Percentiles rank a stretch among this genome's conserved stretches.
Conservation (phyloP, 805 yeast species). For the Sugiyamaella boreocaroliniensis region DNA sequence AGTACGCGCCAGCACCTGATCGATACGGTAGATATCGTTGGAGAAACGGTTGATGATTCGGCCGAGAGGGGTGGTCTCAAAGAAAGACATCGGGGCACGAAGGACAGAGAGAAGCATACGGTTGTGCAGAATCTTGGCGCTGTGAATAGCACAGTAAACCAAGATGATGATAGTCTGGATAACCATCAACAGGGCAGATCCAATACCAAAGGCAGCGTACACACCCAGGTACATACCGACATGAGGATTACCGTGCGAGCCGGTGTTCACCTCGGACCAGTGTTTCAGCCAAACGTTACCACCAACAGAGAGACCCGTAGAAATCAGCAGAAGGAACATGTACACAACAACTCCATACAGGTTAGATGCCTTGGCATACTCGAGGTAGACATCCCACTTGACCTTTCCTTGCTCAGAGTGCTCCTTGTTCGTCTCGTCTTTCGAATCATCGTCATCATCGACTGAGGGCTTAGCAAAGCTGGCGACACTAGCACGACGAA, state of each 20-base stretch:
- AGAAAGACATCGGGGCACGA: slow-evolving; percentile 91
- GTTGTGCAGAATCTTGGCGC: slow-evolving; percentile 65
- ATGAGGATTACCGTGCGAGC: slow-evolving; percentile 61
- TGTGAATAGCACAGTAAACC: slow-evolving; percentile 76
- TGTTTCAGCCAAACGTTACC: slow-evolving; percentile 91
- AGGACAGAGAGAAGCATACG: slow-evolving; percentile 67
- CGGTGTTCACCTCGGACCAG: slow-evolving; percentile 90
- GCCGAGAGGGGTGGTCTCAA: slow-evolving; percentile 94
- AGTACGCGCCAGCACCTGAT: slow-evolving; percentile 53
- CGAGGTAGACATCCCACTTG: slow-evolving; percentile 74
- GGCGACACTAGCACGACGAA: slow-evolving; percentile 59
- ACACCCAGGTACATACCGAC: slow-evolving; percentile 65
- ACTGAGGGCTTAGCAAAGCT: slow-evolving; percentile 38
- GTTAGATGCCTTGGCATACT: slow-evolving; percentile 85
- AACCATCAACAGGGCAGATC: slow-evolving; percentile 53
- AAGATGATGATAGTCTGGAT: slow-evolving; percentile 64
- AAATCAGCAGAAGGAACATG: slow-evolving; percentile 46
- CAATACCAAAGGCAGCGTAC: slow-evolving; percentile 68
- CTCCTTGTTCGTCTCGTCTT: slow-evolving; percentile 43
- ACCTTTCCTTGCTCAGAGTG: slow-evolving; percentile 91
- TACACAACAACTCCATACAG: slow-evolving; percentile 55
- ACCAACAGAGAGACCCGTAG: slow-evolving; percentile 55
- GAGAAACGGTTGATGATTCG: slow-evolving; percentile 87
- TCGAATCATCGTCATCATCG: slow-evolving; percentile 19
- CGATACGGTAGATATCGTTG: slow-evolving; percentile 83